Percentiles rank a stretch among this genome's conserved stretches.
phyloP scores from a whole-genome alignment of 1,284 basidiomycete species.

The Cryptococcus sp. region DNA sequence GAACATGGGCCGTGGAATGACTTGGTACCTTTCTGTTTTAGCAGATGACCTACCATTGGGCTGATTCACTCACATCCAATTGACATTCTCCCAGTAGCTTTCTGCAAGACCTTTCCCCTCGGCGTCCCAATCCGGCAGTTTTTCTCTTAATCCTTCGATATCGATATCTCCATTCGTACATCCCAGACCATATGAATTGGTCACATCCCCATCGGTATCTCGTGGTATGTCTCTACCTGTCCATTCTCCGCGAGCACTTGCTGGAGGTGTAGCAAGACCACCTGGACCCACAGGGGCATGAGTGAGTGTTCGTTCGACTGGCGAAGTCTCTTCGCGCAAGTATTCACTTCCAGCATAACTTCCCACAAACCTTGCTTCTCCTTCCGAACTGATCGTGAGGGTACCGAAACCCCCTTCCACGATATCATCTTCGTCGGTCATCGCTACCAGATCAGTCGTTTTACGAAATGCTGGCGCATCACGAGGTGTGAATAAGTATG shows the following conservation, averaged over 20 bases:
- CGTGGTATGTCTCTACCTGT: background rate
- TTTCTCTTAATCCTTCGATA: background rate
- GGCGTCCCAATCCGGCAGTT: slow-evolving; percentile 38
- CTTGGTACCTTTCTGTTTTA: slow-evolving; percentile 26
- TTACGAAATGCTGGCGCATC: background rate
- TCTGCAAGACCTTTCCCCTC: slow-evolving; percentile 31
- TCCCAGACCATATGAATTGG: background rate
- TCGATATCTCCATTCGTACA: background rate
- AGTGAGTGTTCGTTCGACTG: background rate
- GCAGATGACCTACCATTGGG: background rate
- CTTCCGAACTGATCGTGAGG: slow-evolving; percentile 38
- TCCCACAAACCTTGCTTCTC: slow-evolving; percentile 40
- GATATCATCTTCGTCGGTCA: background rate
- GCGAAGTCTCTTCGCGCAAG: slow-evolving; percentile 10
- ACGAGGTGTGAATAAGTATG: background rate
- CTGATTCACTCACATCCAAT: slow-evolving; percentile 38
- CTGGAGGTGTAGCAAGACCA: background rate
- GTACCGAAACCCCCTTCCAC: slow-evolving; percentile 38
- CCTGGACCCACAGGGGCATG: background rate
- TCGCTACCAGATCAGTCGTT: background rate
- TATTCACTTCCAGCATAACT: slow-evolving; percentile 41
- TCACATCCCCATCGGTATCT: background rate
- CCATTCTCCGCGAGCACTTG: background rate
- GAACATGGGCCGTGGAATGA: slow-evolving; percentile 34
- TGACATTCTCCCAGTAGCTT: slow-evolving; percentile 46